Conservation (phyloP, 2,329 filamentous ascomycete species). For the Diaporthe amygdali region DNA sequence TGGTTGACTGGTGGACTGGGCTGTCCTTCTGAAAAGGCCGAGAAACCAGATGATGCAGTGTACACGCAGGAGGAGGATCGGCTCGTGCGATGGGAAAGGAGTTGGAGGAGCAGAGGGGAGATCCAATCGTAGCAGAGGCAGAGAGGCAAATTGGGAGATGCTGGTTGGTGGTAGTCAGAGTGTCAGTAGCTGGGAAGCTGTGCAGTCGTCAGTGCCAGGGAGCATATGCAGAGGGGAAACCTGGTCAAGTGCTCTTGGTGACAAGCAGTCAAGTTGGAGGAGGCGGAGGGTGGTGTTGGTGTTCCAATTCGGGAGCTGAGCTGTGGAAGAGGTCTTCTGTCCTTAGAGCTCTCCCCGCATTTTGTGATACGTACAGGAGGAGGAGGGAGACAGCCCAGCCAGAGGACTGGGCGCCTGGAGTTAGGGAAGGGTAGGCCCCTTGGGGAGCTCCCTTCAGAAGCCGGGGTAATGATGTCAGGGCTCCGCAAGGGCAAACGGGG, state of each 20-base stretch:
- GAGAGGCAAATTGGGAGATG: slow-evolving; percentile 17
- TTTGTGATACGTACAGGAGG: slow-evolving; percentile 11
- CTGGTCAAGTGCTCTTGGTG: not conserved
- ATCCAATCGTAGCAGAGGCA: slow-evolving; percentile 24
- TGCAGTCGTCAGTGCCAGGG: not conserved
- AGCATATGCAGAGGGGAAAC: slow-evolving; percentile 3
- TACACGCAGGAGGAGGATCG: not conserved
- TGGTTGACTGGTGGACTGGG: not conserved
- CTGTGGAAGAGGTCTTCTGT: not conserved
- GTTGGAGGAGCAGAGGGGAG: slow-evolving; percentile 4
- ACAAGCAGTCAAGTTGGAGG: not conserved
- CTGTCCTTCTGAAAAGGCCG: slow-evolving; percentile 7
- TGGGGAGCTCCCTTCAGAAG: slow-evolving; percentile 12
- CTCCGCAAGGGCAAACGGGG: not conserved
- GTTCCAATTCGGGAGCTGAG: slow-evolving; percentile 13
- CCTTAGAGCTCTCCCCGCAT: slow-evolving; percentile 21
- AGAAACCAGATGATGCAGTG: not conserved
- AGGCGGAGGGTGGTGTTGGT: slow-evolving; percentile 17
- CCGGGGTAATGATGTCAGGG: slow-evolving; percentile 27
- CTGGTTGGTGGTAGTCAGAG: slow-evolving; percentile 23
- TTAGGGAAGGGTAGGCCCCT: not conserved
- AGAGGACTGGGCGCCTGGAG: not conserved
- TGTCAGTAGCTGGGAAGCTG: slow-evolving; percentile 22
- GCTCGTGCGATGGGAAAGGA: not conserved
- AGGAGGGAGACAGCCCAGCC: not conserved